Evolutionary conservation across 2,329 filamentous ascomycete genomes (phyloP).

Genomic region (Pyricularia sp.): DNA sequence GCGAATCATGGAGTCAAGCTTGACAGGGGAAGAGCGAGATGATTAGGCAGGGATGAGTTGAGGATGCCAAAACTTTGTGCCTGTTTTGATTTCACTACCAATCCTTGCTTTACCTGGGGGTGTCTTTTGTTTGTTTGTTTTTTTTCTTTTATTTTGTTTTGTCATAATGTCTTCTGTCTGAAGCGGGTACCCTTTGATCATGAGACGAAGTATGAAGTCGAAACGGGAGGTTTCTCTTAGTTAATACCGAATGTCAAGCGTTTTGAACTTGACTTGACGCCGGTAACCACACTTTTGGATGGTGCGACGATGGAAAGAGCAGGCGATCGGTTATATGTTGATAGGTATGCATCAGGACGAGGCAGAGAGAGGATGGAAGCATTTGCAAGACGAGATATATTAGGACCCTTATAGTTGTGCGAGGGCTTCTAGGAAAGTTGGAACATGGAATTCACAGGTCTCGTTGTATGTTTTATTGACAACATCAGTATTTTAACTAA

Average conservation of each 20-base stretch:
- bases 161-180: background rate
- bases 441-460: background rate
- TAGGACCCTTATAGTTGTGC: background rate
- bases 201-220: background rate
- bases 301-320: background rate
- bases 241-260: background rate
- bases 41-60: background rate
- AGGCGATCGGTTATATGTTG: background rate
- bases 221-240: background rate
- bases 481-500: background rate
- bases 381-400: slow-evolving; percentile 1
- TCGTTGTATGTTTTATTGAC: background rate
- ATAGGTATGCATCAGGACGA: background rate
- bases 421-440: background rate
- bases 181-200: background rate
- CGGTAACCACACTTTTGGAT: background rate
- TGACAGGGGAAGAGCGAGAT: background rate
- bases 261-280: background rate
- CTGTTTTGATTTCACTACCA: background rate
- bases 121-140: background rate
- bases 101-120: background rate
- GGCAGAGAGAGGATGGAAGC: background rate
- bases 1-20: background rate
- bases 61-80: background rate
- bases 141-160: background rate